Evolutionary conservation across 371 early-diverging fungal genomes (phyloP), one percentile per base, ranked within the genome.

Genomic region (Mucor saturninus): DNA sequence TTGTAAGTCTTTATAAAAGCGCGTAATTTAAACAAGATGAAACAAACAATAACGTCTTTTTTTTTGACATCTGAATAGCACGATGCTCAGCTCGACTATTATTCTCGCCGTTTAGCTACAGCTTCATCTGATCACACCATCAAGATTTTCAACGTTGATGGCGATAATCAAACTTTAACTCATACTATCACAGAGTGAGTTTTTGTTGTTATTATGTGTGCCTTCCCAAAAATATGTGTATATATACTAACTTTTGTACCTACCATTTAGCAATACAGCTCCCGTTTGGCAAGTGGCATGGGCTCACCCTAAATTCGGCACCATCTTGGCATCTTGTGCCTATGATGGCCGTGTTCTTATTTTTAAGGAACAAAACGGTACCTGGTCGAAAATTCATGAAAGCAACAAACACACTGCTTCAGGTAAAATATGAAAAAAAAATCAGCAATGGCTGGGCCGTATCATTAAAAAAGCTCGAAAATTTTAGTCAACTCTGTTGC

Each of bases 271-370:
- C 15, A 98, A 98, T 72, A 91, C 93, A 56, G 98, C 98, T 11
- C 99, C 99, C 4, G 98, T 98, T n/a, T 98, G 99, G 99, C 96
- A 96, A 77, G 95, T 98, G n/a, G 83, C 95, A 11, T 98, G 99
- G 99, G 97, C 97, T 5, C 99, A 98, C 72, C 99, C 99, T 40
- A 96, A 96, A 76, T 98, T 93, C 74, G 98, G 98, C 53, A 91
- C 85, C 64, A 89, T 98, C 52, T 83, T 98, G 46, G 99, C 98
- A 10, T 96, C 97, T 13, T 96, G 97, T 78, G 94, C 96, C 28
- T 97, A 97, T 70, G 99, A 98, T 73, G 90, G 93, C 37, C 90
- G 91, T 54, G 97, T 97, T 35, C 85, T 94, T 69, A 92, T 98
- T 55, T 98, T 97, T 93, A 94, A 94, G 67, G 97, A 97, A 69